Evolutionary conservation across 129 eudicot genomes (phyloP).

Genomic region (Flaveria sonorensis): DNA sequence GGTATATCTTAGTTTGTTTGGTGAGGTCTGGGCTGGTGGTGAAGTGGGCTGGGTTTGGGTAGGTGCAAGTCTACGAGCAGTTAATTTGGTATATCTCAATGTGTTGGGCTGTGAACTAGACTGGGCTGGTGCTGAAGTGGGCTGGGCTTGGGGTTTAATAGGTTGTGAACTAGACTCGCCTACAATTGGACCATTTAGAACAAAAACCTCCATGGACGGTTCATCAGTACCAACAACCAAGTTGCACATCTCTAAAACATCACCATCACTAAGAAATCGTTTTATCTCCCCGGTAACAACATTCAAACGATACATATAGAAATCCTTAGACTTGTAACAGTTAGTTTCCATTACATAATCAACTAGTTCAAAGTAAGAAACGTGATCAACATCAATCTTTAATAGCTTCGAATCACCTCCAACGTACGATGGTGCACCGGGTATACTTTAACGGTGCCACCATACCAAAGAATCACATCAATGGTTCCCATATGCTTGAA

Average conservation of each 20-base stretch:
- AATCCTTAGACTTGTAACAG: not conserved
- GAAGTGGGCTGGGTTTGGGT: no score
- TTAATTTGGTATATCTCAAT: not conserved
- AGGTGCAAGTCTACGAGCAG: not conserved
- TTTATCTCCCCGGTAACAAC: not conserved
- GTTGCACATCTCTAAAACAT: not conserved
- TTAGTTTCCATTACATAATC: not conserved
- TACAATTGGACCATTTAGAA: not conserved
- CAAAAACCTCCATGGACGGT: not conserved
- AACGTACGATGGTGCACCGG: not conserved
- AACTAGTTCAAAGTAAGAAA: not conserved
- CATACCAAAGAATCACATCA: not conserved
- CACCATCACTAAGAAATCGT: not conserved
- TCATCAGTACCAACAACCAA: no score
- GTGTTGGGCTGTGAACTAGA: not conserved
- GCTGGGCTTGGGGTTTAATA: not conserved
- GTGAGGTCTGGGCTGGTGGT: no score
- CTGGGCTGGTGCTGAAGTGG: not conserved
- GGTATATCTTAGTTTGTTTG: no score
- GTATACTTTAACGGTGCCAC: not conserved
- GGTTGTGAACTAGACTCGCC: not conserved
- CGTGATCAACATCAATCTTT: not conserved
- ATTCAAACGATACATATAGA: not conserved
- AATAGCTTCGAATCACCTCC: not conserved
- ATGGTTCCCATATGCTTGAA: not conserved